Percentiles rank a stretch among this genome's conserved stretches.
Evolutionary conservation across 352 stramenopile genomes (phyloP).

Genomic region (Globisporangium rhizosaccharum): DNA sequence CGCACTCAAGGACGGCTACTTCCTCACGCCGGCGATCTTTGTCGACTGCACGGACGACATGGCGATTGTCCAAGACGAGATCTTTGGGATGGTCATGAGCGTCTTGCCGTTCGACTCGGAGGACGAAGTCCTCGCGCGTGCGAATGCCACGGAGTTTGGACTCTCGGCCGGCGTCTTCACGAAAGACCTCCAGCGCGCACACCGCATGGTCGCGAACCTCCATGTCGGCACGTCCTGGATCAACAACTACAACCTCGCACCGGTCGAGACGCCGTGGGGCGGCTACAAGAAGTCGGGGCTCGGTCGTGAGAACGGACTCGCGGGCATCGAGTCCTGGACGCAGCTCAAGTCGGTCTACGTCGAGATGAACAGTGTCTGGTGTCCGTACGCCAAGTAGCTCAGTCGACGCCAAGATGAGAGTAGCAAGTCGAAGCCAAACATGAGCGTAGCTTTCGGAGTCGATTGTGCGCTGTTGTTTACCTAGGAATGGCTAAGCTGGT

Average conservation of each 20-base stretch:
- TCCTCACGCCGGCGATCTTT: slow-evolving; percentile 89
- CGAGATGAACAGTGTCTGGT: slow-evolving; percentile 73
- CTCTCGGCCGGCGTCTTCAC: slow-evolving; percentile 85
- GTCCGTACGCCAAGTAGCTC: slow-evolving; percentile 40
- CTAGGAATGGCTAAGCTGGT: neutral
- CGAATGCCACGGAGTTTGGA: slow-evolving; percentile 78
- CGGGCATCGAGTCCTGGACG: slow-evolving; percentile 85
- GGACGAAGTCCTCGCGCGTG: slow-evolving; percentile 69
- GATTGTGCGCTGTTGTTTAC: too few species aligned
- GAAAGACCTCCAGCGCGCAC: slow-evolving; percentile 70
- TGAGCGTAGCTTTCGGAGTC: too few species aligned
- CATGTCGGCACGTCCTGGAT: slow-evolving; percentile 83
- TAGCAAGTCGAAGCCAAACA: too few species aligned
- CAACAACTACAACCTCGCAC: slow-evolving; percentile 90
- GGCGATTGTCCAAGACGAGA: slow-evolving; percentile 79
- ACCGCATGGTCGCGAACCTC: slow-evolving; percentile 64
- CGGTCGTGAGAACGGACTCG: slow-evolving; percentile 89
- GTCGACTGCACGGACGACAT: slow-evolving; percentile 86
- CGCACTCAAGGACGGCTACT: slow-evolving; percentile 69
- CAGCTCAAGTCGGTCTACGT: slow-evolving; percentile 89
- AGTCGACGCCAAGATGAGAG: neutral
- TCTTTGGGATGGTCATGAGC: slow-evolving; percentile 83
- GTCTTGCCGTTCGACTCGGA: slow-evolving; percentile 73
- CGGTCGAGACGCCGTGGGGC: slow-evolving; percentile 85
- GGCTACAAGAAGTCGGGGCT: slow-evolving; percentile 90